Base-by-base conservation (phyloP, 192 early-diverging fungal species). In the Funneliformis mosseae region DNA sequence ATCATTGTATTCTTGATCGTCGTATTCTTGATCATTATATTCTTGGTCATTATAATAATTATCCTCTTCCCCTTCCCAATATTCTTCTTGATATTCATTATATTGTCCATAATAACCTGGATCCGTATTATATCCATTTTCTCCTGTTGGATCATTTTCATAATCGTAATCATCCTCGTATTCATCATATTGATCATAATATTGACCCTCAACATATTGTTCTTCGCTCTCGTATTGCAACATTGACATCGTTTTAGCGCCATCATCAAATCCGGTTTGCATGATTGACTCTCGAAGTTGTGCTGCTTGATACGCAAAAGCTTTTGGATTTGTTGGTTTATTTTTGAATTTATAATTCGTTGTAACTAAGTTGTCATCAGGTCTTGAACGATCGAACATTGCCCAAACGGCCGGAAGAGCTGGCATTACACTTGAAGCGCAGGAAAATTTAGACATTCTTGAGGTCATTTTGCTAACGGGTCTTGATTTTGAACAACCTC, bases 31-130 rank as follows among this genome's bases (percentile, higher is more conserved):
- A 28, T 28, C 27, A 9, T 66, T 8, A 66, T 23, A 25, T 66
- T 66, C 25, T 28, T 25, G 8, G 8, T 66, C 63, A 28, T 8
- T 28, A 66, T 66, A 28, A 11, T 66, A 23, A 28, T 66, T 23
- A 28, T 66, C 18, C 6, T 18, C 16, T 11, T 11, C 27, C 8
- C 33, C 8, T 28, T 66, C 63, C 23, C 21, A 66, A 66, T 66
- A 66, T 66, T 23, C 12, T 25, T 66, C 63, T 38, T 70, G 48
- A 50, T 50, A 50, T 50, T 70, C 68, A n/a, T n/a, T 70, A 39
- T 70, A 39, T 9, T 70, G 33, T 25, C n/a, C 39, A 11, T 70
- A n/a, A 70, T 42, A n/a, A n/a, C 10, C 38, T 70, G 39, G n/a
- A 70, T 70, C 38, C 2, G 38, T 18, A 1, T 55, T 21, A 55